These are phyloP conservation scores for Torulaspora pretoriensis DNA, from an alignment of 1,139 yeast species.

Conservation along the genomic window DNA sequence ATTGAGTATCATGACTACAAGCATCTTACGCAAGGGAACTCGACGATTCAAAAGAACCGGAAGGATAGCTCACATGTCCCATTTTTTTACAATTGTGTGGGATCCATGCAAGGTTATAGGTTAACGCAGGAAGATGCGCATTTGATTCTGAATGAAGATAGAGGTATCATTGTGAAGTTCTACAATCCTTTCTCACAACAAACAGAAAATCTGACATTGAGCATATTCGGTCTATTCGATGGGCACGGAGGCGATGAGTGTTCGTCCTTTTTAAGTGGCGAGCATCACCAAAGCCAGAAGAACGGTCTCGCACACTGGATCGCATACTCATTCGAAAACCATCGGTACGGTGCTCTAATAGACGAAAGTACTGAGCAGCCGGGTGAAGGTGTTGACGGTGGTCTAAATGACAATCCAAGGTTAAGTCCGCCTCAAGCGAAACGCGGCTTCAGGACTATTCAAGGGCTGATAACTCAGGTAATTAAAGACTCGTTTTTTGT, in stretches of 20 bases:
- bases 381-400: conserved; percentile 4
- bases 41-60: conserved; percentile 8
- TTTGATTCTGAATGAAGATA: conserved; percentile 38
- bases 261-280: conserved; percentile 50
- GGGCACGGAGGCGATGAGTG: conserved; percentile 75
- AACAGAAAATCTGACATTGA: conserved; percentile 38
- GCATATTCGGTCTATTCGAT: conserved; percentile 70
- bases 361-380: conserved; percentile 6
- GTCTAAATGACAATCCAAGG: neutral
- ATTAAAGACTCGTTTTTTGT: conserved; percentile 51
- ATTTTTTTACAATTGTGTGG: conserved; percentile 54
- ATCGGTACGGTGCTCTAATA: conserved; percentile 26
- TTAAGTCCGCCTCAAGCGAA: conserved; percentile 16
- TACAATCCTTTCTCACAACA: conserved; percentile 33
- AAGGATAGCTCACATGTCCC: conserved; percentile 14
- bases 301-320: conserved; percentile 34
- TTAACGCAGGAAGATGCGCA: conserved; percentile 78
- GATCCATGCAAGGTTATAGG: conserved; percentile 78
- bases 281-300: conserved; percentile 39
- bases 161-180: conserved; percentile 29
- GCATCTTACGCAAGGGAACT: conserved; percentile 12
- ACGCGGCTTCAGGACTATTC: conserved; percentile 32
- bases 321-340: conserved; percentile 30
- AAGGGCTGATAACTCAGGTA: conserved; percentile 41
- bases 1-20: conserved; percentile 45